These are phyloP conservation scores for Galeopsis tetrahit DNA, from an alignment of 257 asterid genomes.

Conservation along the genomic window DNA sequence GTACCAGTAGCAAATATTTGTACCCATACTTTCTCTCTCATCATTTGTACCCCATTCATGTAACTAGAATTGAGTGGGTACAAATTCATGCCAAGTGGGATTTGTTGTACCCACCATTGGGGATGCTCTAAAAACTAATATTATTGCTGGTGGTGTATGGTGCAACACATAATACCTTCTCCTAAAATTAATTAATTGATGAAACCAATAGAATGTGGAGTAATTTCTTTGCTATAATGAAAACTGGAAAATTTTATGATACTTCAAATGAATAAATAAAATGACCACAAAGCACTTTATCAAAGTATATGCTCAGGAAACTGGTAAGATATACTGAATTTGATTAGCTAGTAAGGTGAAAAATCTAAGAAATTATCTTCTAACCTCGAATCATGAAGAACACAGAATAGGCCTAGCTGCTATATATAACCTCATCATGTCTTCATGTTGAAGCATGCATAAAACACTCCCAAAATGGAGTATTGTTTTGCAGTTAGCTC, in stretches of 20 bases:
- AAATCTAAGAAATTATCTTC: constrained; percentile 12
- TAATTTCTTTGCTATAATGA: not conserved
- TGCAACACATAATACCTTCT: too few species aligned
- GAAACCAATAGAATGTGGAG: not conserved
- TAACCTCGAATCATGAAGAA: not conserved
- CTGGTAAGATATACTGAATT: not conserved
- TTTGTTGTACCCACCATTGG: too few species aligned
- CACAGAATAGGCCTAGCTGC: constrained; percentile 12
- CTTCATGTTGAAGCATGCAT: not conserved
- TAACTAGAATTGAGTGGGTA: too few species aligned
- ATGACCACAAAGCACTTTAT: not conserved
- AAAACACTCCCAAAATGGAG: not conserved
- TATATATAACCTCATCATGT: not conserved
- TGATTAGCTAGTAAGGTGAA: not conserved
- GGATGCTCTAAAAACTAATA: too few species aligned
- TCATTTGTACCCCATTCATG: too few species aligned
- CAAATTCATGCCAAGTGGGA: too few species aligned
- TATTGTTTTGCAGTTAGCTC: constrained; percentile 25
- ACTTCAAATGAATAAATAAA: not conserved
- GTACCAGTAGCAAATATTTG: too few species aligned
- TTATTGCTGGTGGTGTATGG: too few species aligned
- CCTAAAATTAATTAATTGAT: not conserved
- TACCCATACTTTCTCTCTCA: too few species aligned
- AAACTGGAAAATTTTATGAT: not conserved
- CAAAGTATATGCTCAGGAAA: not conserved